Evolutionary conservation across 2,329 filamentous ascomycete species (phyloP).

Genomic region (Pseudogymnoascus sp.): DNA sequence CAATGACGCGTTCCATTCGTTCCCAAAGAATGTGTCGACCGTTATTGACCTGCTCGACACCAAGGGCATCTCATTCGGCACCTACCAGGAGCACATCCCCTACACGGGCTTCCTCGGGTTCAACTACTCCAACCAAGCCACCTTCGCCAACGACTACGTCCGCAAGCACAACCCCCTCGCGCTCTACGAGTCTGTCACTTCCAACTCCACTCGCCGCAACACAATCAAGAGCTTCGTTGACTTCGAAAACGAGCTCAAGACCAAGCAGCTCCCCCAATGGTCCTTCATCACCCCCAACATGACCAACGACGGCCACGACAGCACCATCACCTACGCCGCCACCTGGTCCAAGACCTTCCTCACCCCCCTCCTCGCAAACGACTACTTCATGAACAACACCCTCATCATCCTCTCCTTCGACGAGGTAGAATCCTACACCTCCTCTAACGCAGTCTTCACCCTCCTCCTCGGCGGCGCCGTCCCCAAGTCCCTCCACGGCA

Average conservation of each 20-base stretch:
- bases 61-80: conserved; percentile 39
- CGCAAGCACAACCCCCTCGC: conserved; percentile 52
- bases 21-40: conserved; percentile 36
- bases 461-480: conserved; percentile 48
- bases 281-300: conserved; percentile 55
- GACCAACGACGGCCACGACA: conserved; percentile 57
- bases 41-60: conserved; percentile 42
- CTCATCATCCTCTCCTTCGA: conserved; percentile 51
- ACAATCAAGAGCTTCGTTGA: conserved; percentile 54
- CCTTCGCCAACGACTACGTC: conserved; percentile 50
- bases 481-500: conserved; percentile 37
- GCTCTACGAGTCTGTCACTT: conserved; percentile 45
- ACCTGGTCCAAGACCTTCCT: conserved; percentile 45
- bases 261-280: conserved; percentile 54
- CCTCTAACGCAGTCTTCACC: conserved; percentile 44
- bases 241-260: conserved; percentile 50
- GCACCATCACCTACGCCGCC: conserved; percentile 41
- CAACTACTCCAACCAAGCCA: conserved; percentile 44
- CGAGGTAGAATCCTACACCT: conserved; percentile 43
- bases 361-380: conserved; percentile 41
- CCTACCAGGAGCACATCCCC: conserved; percentile 46
- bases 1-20: conserved; percentile 41
- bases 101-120: conserved; percentile 38
- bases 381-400: conserved; percentile 43
- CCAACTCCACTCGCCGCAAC: conserved; percentile 41